Base-by-base conservation (phyloP, 108 stramenopile species). In the Asterionellopsis glacialis region DNA sequence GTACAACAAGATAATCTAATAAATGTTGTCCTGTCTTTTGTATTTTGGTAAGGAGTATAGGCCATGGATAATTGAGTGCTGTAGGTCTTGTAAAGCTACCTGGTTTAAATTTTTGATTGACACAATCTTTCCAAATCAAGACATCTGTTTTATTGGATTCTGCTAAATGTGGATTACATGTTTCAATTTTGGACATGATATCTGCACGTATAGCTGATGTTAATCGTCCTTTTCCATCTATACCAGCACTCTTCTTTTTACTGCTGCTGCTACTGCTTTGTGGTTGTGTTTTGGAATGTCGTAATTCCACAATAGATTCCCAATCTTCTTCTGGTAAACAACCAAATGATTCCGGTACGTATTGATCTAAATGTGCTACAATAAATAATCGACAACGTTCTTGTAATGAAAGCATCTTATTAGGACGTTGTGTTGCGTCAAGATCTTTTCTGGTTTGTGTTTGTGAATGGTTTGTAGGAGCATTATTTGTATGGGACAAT, bases 71-170 rank as follows among this genome's bases (percentile, higher is more conserved):
- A 16, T 58, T n/a, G 55, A 85, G 57, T 21, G 47, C 69, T 41
- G 53, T 70, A 9, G 84, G 84, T 15, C 84, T 70, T 10, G 79
- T 66, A 16, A 74, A 25, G 0, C 80, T 80, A 22, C 67, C 70
- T 13, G 24, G 40, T 44, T 51, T 63, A 54, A 81, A 85, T 49
- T 53, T 53, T 52, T 53, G 74, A 48, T 85, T 72, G 16, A 78
- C 77, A 50, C 65, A 72, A 57, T 81, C 80, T 55, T 72, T 81
- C 84, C 84, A 85, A 1, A 81, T 64, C 15, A 75, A 40, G 11
- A 49, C 21, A 63, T 85, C 84, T 9, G 58, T 71, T 2, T 70
- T 16, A 11, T 47, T 51, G 13, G 71, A 73, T 33, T 76, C 44
- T 18, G 63, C 57, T 25, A 85, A 49, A 21, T 85, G 77, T 14